These are phyloP conservation scores for Trebouxia sp. DNA, from an alignment of 139 green algal species.

Conservation along the genomic window DNA sequence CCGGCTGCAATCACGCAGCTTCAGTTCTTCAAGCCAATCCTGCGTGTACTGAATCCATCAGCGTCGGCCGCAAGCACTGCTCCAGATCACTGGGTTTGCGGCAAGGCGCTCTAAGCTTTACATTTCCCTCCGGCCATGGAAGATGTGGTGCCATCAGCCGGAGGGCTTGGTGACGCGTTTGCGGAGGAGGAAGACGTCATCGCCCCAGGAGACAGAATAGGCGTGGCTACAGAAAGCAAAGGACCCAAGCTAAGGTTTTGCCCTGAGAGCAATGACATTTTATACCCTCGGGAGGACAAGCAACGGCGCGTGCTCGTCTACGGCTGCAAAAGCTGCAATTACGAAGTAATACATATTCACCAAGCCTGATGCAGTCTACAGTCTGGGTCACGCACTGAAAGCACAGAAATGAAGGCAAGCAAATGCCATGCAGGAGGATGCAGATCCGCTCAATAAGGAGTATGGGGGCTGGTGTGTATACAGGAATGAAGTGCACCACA, in stretches of 20 bases:
- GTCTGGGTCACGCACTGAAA: no score
- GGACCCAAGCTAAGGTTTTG: conserved; percentile 79
- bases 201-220: conserved; percentile 16
- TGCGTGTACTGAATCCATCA: no score
- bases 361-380: not conserved
- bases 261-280: conserved; percentile 79
- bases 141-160: conserved; percentile 11
- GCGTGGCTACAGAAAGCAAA: conserved; percentile 17
- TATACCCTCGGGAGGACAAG: conserved; percentile 64
- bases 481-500: conserved; percentile 78
- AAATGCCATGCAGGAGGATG: conserved; percentile 4
- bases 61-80: no score
- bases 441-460: conserved; percentile 55
- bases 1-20: no score
- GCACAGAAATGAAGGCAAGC: no score
- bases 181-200: conserved; percentile 4
- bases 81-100: no score
- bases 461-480: conserved; percentile 57
- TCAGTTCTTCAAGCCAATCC: no score
- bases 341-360: conserved; percentile 40
- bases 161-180: not conserved
- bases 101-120: no score
- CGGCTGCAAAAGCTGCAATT: conserved; percentile 82
- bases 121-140: not conserved
- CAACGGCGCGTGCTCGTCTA: conserved; percentile 78